Conservation (phyloP, 805 yeast genomes). For the Metschnikowia borealis region DNA sequence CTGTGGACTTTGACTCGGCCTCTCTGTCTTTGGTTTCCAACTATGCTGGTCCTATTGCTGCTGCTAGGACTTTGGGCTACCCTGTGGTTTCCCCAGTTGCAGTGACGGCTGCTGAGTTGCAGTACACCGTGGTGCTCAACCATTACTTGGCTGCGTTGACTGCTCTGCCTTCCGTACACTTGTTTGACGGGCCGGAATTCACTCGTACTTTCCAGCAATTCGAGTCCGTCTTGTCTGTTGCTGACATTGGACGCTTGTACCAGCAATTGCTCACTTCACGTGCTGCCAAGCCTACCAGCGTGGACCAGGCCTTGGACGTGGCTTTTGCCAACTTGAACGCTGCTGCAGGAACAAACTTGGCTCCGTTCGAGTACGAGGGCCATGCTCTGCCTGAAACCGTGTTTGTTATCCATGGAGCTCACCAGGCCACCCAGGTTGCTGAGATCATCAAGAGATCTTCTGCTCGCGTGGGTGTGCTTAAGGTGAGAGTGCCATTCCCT, state of each 20-base stretch:
- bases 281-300: conserved; percentile 20
- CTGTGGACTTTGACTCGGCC: conserved; percentile 62
- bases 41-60: conserved; percentile 55
- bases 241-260: conserved; percentile 37
- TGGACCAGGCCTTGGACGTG: conserved; percentile 37
- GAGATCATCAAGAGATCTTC: conserved; percentile 36
- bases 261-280: conserved; percentile 30
- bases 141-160: conserved; percentile 50
- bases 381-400: conserved; percentile 59
- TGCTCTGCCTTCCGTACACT: conserved; percentile 58
- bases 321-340: conserved; percentile 51
- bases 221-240: conserved; percentile 42
- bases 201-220: conserved; percentile 48
- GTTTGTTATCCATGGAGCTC: conserved; percentile 77
- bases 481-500: conserved; percentile 76
- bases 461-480: conserved; percentile 54
- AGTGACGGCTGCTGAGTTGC: conserved; percentile 53
- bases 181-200: conserved; percentile 77
- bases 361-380: conserved; percentile 72
- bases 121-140: conserved; percentile 61
- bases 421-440: conserved; percentile 55
- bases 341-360: conserved; percentile 49
- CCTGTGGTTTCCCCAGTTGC: conserved; percentile 67
- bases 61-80: conserved; percentile 59
- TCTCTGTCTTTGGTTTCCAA: conserved; percentile 56